These are phyloP conservation scores for Aspergillus vadensis DNA, from an alignment of 2,329 filamentous ascomycete species.

Conservation along the genomic window DNA sequence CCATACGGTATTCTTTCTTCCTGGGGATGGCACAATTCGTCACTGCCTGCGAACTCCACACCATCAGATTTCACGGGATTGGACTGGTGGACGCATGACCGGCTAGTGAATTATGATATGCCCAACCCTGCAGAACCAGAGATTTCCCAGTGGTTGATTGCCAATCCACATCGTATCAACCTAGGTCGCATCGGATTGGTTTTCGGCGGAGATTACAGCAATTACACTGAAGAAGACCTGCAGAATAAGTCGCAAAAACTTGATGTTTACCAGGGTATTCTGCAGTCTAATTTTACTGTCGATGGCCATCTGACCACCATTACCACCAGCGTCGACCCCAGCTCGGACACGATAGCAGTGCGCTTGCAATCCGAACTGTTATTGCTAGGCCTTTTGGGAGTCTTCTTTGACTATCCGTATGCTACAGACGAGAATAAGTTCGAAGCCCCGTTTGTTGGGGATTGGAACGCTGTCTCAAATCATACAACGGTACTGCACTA, in stretches of 20 bases:
- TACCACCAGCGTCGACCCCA: not conserved
- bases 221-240: conserved; percentile 43
- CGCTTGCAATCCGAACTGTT: conserved; percentile 47
- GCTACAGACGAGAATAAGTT: conserved; percentile 54
- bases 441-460: conserved; percentile 57
- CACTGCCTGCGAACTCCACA: conserved; percentile 45
- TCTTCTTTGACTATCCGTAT: conserved; percentile 57
- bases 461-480: conserved; percentile 51
- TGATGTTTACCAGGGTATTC: conserved; percentile 10
- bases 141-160: conserved; percentile 57
- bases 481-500: conserved; percentile 2
- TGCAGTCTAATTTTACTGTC: conserved; percentile 8
- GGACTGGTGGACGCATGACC: conserved; percentile 49
- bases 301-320: not conserved
- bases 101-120: conserved; percentile 48
- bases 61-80: conserved; percentile 44
- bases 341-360: conserved; percentile 21
- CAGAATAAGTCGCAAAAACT: conserved; percentile 1
- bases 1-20: conserved; percentile 47
- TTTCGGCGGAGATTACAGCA: conserved; percentile 40
- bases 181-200: conserved; percentile 52
- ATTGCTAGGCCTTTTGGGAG: conserved; percentile 39
- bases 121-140: conserved; percentile 44
- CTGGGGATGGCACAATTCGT: conserved; percentile 52
- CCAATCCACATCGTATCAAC: conserved; percentile 57